phyloP scores from a whole-genome alignment of 148 eudicot species.

The Gaultheria prostrata region DNA sequence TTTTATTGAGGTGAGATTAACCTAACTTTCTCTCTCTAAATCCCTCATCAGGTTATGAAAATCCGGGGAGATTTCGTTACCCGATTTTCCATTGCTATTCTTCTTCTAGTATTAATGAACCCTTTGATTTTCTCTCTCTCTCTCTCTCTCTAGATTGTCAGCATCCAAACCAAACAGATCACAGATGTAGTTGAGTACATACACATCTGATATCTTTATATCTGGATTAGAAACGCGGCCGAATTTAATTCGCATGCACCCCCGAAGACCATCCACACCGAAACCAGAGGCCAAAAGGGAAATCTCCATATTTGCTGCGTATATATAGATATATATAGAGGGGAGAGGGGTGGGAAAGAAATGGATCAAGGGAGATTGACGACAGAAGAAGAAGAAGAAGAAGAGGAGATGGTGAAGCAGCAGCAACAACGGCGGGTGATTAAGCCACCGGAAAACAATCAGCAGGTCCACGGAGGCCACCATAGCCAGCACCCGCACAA shows the following conservation, averaged over 20 bases:
- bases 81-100: neutral
- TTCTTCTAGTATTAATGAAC: slow-evolving; percentile 4
- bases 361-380: slow-evolving; percentile 26
- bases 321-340: neutral
- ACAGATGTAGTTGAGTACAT: slow-evolving; percentile 18
- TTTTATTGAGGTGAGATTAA: no score
- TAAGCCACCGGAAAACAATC: slow-evolving; percentile 18
- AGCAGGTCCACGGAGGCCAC: slow-evolving; percentile 13
- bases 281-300: neutral
- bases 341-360: slow-evolving; percentile 6
- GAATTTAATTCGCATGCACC: slow-evolving; percentile 19
- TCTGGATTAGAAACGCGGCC: slow-evolving; percentile 1
- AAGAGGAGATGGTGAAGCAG: slow-evolving; percentile 7
- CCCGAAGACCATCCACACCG: neutral
- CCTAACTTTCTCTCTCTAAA: slow-evolving; percentile 4
- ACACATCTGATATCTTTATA: neutral
- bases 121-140: neutral
- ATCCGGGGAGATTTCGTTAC: slow-evolving; percentile 9
- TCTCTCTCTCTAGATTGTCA: slow-evolving; percentile 14
- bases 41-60: neutral
- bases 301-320: neutral
- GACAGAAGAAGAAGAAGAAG: neutral
- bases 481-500: slow-evolving; percentile 31
- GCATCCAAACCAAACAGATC: slow-evolving; percentile 15
- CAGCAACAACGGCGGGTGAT: neutral